Evolutionary conservation across 2,329 filamentous ascomycete genomes (phyloP).

Genomic region (Mariannaea sp.): DNA sequence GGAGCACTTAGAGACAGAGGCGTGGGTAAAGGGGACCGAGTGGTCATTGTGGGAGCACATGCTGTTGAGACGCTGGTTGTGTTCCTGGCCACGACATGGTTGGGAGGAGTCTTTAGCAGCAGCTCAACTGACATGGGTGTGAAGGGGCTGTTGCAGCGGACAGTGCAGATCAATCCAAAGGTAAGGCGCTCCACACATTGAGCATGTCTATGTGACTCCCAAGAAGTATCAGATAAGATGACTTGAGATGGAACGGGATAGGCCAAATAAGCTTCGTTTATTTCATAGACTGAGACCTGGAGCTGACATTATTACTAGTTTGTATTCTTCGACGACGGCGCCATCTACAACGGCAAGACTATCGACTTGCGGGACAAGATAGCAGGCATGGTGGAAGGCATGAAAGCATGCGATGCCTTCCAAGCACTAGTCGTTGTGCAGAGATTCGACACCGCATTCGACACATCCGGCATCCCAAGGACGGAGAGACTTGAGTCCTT

Average conservation of each 20-base stretch:
- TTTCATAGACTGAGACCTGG: too few species aligned
- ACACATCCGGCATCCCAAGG: constrained; percentile 58
- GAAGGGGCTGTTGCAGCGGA: constrained; percentile 74
- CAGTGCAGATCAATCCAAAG: constrained; percentile 75
- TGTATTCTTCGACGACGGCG: constrained; percentile 82
- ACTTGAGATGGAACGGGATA: not conserved
- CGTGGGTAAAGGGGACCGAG: constrained; percentile 71
- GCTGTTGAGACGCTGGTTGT: constrained; percentile 74
- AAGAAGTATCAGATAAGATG: not conserved
- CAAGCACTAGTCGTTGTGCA: constrained; percentile 67
- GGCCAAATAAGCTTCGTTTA: too few species aligned
- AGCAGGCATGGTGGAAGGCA: constrained; percentile 67
- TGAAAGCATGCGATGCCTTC: constrained; percentile 66
- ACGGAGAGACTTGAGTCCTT: constrained; percentile 54
- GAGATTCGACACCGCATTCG: constrained; percentile 65
- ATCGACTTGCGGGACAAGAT: constrained; percentile 77
- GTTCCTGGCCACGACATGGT: constrained; percentile 69
- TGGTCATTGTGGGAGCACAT: constrained; percentile 77
- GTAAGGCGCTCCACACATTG: too few species aligned
- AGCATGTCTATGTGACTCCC: too few species aligned
- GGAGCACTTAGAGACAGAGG: constrained; percentile 70
- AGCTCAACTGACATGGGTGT: constrained; percentile 84
- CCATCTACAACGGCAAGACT: constrained; percentile 78
- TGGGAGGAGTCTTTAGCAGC: constrained; percentile 77
- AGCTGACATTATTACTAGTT: too few species aligned